These are phyloP conservation scores for Elaphomyces granulatus DNA, from an alignment of 495 filamentous ascomycete species.

Conservation along the genomic window DNA sequence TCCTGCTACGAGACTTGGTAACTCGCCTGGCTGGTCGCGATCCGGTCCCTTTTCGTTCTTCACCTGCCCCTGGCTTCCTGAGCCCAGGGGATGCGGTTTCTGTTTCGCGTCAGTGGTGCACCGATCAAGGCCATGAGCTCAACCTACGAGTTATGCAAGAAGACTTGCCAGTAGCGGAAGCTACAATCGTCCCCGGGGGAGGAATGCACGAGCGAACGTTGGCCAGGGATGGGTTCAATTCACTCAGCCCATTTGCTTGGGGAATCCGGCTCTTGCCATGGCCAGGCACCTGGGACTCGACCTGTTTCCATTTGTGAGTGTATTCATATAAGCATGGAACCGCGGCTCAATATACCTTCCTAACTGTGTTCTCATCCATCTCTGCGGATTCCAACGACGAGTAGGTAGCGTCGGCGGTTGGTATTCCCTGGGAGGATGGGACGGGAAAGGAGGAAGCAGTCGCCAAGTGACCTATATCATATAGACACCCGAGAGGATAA, in stretches of 20 bases:
- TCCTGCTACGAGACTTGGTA: slow-evolving; percentile 25
- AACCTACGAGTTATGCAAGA: slow-evolving; percentile 22
- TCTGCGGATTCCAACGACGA: not conserved
- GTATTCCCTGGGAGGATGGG: not conserved
- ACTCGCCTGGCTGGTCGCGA: slow-evolving; percentile 19
- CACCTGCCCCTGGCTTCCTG: slow-evolving; percentile 23
- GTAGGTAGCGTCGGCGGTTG: not conserved
- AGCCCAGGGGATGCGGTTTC: slow-evolving; percentile 40
- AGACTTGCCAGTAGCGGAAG: slow-evolving; percentile 26
- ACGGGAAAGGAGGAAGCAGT: not conserved
- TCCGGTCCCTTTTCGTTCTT: slow-evolving; percentile 12
- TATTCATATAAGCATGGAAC: too few species aligned
- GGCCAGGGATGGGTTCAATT: slow-evolving; percentile 51
- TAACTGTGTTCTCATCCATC: slow-evolving; percentile 5
- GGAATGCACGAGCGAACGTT: too few species aligned
- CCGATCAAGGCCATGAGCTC: too few species aligned
- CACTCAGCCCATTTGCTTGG: slow-evolving; percentile 24
- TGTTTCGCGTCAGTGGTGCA: slow-evolving; percentile 23
- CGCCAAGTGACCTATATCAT: not conserved
- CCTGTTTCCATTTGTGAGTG: too few species aligned
- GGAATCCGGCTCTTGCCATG: slow-evolving; percentile 23
- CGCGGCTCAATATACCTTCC: too few species aligned
- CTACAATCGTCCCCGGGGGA: too few species aligned
- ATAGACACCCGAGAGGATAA: too few species aligned
- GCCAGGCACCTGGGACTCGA: too few species aligned